Base-by-base conservation (phyloP, 192 early-diverging fungal species). In the Backusella westeae region DNA sequence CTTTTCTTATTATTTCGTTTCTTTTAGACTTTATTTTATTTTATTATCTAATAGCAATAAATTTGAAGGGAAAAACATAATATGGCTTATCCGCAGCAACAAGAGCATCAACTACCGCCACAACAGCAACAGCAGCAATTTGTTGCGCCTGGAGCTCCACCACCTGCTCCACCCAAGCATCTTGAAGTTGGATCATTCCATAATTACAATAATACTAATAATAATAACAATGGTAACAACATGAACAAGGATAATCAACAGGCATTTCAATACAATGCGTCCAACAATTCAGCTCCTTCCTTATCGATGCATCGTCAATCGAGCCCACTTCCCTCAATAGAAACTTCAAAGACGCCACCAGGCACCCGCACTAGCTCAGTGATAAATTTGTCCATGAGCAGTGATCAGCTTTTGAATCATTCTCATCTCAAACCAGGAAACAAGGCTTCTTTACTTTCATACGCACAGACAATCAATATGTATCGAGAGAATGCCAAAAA, bases 401-500 rank as follows among this genome's bases (percentile, higher is more conserved):
- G 77, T 15, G 77, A 78, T 26, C 78, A 76, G 34, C 26, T 86
- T 32, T 75, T 86, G 7, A 83, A 86, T 76, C 89, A 90, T 53
- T 86, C 87, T 42, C 89, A 90, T 82, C 83, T 90, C 29, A 86
- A 85, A 77, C 89, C 89, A 14, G 89, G 89, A 10, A 83, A 84
- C 71, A 85, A 86, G 38, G 89, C 89, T 1, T 84, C 89, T 1
- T 72, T 90, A 3, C 74, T 90, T 6, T 87, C 87, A 19, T 87
- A 89, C 29, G 73, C 84, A 4, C 85, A 87, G 66, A 87, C 87
- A 9, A 80, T 90, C 26, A 86, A 88, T 52, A 78, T 86, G 75
- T 91, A 93, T 74, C 81, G 90, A 66, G 85, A 87, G 56, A 90
- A 91, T 69, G 91, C 89, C 36, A 88, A 91, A 79, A 90, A 90